These are phyloP conservation scores for Hypoxylon fragiforme DNA, from an alignment of 495 filamentous ascomycete species.

Conservation along the genomic window DNA sequence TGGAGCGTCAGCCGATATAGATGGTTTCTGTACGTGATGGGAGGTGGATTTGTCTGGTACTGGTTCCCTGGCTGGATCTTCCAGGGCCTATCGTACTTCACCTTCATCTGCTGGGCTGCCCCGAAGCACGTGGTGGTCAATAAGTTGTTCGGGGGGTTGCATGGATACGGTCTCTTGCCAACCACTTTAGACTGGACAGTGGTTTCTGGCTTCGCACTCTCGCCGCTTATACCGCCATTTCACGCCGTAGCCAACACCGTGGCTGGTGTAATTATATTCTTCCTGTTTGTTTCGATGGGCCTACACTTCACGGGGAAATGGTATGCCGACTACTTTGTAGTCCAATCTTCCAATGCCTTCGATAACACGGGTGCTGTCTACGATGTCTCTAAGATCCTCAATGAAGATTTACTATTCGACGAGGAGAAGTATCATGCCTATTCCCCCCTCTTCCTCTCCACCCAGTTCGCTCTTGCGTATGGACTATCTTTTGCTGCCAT, in stretches of 20 bases:
- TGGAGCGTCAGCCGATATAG: constrained; percentile 68
- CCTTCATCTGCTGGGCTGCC: constrained; percentile 64
- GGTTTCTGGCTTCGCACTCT: constrained; percentile 65
- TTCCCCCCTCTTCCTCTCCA: constrained; percentile 64
- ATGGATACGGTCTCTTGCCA: constrained; percentile 62
- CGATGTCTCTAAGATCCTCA: constrained; percentile 57
- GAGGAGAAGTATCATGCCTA: constrained; percentile 58
- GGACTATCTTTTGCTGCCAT: constrained; percentile 71
- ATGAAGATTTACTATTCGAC: constrained; percentile 52
- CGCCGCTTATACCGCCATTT: constrained; percentile 70
- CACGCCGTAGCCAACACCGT: constrained; percentile 65
- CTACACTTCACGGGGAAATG: constrained; percentile 68
- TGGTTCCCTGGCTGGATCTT: constrained; percentile 64
- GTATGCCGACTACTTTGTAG: constrained; percentile 62
- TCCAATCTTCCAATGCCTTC: constrained; percentile 58
- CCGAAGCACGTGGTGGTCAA: constrained; percentile 68
- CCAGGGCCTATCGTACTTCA: constrained; percentile 61
- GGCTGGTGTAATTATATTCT: constrained; percentile 57
- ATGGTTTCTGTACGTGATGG: constrained; percentile 64
- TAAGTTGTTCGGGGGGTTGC: constrained; percentile 67
- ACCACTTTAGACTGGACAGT: constrained; percentile 68
- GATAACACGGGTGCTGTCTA: constrained; percentile 63
- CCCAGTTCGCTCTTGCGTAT: constrained; percentile 65
- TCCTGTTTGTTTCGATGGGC: constrained; percentile 52
- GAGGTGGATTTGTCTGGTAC: constrained; percentile 57